phyloP scores from a whole-genome alignment of 805 yeast genomes.

The Priceomyces fermenticarens region DNA sequence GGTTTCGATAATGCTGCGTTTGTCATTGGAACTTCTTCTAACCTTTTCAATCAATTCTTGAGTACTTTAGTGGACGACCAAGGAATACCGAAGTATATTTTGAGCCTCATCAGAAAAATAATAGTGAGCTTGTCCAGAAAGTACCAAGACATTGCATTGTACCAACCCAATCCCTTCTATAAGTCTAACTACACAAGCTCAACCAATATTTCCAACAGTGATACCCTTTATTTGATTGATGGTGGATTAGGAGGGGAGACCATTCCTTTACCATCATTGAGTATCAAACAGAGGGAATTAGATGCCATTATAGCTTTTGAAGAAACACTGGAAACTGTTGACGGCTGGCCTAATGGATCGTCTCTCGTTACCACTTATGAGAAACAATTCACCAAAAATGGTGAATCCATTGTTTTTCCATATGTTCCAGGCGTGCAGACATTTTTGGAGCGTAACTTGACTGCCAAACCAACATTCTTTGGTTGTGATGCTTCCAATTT shows the following conservation, averaged over 20 bases:
- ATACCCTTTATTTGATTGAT: constrained; percentile 35
- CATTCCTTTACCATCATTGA: constrained; percentile 31
- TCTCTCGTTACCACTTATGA: constrained; percentile 30
- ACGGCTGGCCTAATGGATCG: constrained; percentile 34
- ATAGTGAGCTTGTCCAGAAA: constrained; percentile 22
- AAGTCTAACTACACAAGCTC: constrained; percentile 26
- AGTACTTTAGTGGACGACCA: constrained; percentile 33
- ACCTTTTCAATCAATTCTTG: constrained; percentile 36
- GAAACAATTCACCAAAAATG: constrained; percentile 32
- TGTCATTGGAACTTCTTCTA: constrained; percentile 37
- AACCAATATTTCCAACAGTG: constrained; percentile 21
- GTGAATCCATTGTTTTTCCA: constrained; percentile 30
- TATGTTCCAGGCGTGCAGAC: constrained; percentile 35
- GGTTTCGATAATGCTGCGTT: constrained; percentile 42
- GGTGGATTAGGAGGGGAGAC: constrained; percentile 40
- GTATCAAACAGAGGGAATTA: constrained; percentile 30
- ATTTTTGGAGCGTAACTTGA: constrained; percentile 29
- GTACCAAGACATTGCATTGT: constrained; percentile 31
- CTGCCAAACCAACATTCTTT: constrained; percentile 40
- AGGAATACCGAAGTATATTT: constrained; percentile 1
- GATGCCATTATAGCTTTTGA: constrained; percentile 40
- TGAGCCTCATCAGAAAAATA: constrained; percentile 23
- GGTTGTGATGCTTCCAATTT: constrained; percentile 39
- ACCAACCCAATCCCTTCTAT: constrained; percentile 37
- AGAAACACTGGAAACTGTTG: constrained; percentile 23